Evolutionary conservation across 2,329 filamentous ascomycete species (phyloP).

Genomic region (Microdochium bolleyi): DNA sequence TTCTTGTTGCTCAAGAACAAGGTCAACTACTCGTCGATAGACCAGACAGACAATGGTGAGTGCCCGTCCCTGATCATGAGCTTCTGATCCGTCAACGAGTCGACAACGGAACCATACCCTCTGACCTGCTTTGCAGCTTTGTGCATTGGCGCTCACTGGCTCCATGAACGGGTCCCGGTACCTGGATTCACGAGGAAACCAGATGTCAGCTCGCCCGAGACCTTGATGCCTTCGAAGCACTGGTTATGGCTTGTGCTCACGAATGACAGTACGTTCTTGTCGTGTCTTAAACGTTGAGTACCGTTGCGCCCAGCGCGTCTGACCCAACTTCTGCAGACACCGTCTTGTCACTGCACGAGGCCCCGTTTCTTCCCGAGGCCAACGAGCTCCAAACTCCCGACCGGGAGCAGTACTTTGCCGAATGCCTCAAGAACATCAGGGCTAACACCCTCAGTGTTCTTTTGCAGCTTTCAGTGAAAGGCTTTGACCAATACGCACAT

Average conservation of each 20-base stretch:
- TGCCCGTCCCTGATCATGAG: conserved; percentile 1
- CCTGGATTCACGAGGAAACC: conserved; percentile 4
- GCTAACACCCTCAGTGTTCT: conserved; percentile 29
- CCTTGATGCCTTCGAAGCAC: conserved; percentile 29
- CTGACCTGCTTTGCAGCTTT: conserved; percentile 37
- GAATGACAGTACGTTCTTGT: conserved; percentile 44
- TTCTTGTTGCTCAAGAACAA: conserved; percentile 56
- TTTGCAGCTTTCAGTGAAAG: conserved; percentile 27
- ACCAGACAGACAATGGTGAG: conserved; percentile 58
- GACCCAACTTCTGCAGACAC: conserved; percentile 37
- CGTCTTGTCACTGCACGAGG: conserved; percentile 62
- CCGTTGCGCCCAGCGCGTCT: neutral
- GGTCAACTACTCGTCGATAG: conserved; percentile 69
- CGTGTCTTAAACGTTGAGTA: neutral
- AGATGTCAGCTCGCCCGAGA: conserved; percentile 5
- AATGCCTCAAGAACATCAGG: conserved; percentile 21
- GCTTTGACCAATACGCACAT: conserved; percentile 25
- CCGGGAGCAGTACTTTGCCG: conserved; percentile 10
- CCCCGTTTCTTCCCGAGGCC: conserved; percentile 23
- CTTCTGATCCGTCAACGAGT: too few species aligned
- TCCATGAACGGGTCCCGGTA: conserved; percentile 31
- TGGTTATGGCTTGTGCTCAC: conserved; percentile 70
- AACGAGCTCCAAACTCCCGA: conserved; percentile 12
- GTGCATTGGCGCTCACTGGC: conserved; percentile 65
- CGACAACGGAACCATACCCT: too few species aligned